Evolutionary conservation across 192 early-diverging fungal genomes (phyloP).

Genomic region (Podila epigama): DNA sequence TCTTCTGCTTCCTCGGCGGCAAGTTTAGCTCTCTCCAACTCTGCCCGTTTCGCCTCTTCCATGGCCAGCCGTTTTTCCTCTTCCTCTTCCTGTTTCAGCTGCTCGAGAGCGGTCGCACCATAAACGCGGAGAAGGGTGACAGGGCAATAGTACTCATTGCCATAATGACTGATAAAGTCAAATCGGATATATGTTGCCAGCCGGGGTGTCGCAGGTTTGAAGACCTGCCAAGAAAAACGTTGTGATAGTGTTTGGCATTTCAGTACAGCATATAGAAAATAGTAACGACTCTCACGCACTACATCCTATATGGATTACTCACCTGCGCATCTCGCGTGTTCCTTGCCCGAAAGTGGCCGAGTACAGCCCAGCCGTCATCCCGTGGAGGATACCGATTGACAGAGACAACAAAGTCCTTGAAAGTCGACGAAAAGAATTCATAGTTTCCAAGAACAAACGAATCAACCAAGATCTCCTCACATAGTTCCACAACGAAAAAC

Average conservation of each 20-base stretch:
- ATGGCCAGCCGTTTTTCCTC: constrained; percentile 40
- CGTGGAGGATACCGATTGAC: constrained; percentile 82
- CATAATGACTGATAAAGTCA: constrained; percentile 90
- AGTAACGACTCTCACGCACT: constrained; percentile 45
- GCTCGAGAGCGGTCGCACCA: constrained; percentile 94
- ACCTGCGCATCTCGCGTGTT: constrained; percentile 91
- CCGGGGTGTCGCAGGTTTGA: constrained; percentile 74
- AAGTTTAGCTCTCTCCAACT: constrained; percentile 45
- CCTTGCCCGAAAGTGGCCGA: constrained; percentile 85
- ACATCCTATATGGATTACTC: constrained; percentile 65
- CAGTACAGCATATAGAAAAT: neutral
- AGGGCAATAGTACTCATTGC: constrained; percentile 94
- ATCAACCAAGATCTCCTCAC: constrained; percentile 93
- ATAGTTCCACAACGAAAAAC: constrained; percentile 93
- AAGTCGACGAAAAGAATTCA: constrained; percentile 96
- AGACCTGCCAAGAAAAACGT: constrained; percentile 62
- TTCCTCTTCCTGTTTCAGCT: constrained; percentile 70
- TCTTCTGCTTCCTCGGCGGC: constrained; percentile 28
- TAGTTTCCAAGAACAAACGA: constrained; percentile 91
- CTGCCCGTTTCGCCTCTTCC: constrained; percentile 31
- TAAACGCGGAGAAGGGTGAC: constrained; percentile 85
- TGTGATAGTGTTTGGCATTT: too few relatives aligned
- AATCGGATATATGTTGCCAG: constrained; percentile 87
- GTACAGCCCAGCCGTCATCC: constrained; percentile 75
- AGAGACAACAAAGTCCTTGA: constrained; percentile 86